A percentile compares a stretch with the other conserved stretches of the same genome.
These are phyloP conservation scores for Talaromyces piceae DNA, from an alignment of 2,329 filamentous ascomycete species.

Conservation along the genomic window DNA sequence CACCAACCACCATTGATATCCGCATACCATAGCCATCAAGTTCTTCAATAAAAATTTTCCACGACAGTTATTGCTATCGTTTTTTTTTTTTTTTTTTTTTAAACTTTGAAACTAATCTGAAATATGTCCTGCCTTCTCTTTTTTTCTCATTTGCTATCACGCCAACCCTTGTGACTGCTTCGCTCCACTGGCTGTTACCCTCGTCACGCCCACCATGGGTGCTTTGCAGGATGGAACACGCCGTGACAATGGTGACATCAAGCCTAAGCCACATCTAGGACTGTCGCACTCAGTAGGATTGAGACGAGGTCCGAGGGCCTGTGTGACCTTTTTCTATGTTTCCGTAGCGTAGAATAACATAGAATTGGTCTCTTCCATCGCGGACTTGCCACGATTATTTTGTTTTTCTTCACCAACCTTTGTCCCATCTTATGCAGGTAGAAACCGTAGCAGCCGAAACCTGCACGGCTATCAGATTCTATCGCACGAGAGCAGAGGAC, in stretches of 20 bases:
- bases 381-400: no score
- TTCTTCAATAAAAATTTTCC: slow-evolving; percentile 1
- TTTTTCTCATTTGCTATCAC: slow-evolving; percentile 9
- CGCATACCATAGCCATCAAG: background rate
- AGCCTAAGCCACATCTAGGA: background rate
- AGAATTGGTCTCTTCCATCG: no score
- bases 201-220: slow-evolving; percentile 3
- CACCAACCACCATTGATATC: slow-evolving; percentile 6
- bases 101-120: background rate
- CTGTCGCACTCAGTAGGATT: slow-evolving; percentile 1
- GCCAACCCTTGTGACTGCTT: slow-evolving; percentile 4
- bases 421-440: background rate
- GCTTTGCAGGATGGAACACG: background rate
- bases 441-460: no score
- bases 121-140: slow-evolving; percentile 9
- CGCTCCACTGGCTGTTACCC: background rate
- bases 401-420: no score
- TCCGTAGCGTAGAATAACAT: no score
- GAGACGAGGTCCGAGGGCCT: no score
- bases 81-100: no score
- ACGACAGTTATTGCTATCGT: slow-evolving; percentile 6
- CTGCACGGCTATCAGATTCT: no score
- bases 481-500: no score
- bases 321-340: no score
- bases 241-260: background rate